Conservation (phyloP, 441 rosid species). For the Iberis amara region DNA sequence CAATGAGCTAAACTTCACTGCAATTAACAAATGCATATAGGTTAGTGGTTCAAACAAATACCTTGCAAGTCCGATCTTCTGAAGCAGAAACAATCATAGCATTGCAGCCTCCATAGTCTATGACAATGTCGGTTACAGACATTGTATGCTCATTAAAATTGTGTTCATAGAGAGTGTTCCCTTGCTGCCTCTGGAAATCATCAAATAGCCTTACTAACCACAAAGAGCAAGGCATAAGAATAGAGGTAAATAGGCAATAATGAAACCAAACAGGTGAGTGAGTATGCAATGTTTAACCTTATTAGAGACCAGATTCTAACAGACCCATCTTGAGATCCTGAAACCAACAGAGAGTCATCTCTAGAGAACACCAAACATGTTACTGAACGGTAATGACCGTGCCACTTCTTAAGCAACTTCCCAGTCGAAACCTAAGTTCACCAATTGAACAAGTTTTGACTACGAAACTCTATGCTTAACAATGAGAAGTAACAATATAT, state of each 20-base stretch:
- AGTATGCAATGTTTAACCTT: slow-evolving; percentile 34
- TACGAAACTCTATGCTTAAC: not conserved
- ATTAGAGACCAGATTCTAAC: slow-evolving; percentile 82
- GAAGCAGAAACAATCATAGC: slow-evolving; percentile 75
- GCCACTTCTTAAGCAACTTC: slow-evolving; percentile 76
- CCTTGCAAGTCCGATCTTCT: slow-evolving; percentile 86
- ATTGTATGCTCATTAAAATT: slow-evolving; percentile 56
- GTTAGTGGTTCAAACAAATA: slow-evolving; percentile 24
- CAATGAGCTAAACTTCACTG: not conserved
- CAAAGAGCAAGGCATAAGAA: slow-evolving; percentile 3
- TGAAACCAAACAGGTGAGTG: not conserved
- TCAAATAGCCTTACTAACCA: slow-evolving; percentile 60
- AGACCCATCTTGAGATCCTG: slow-evolving; percentile 78
- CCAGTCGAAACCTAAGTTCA: slow-evolving; percentile 66
- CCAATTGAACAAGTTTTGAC: slow-evolving; percentile 9
- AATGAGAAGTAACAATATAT: not conserved
- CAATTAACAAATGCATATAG: not conserved
- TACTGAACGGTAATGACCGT: slow-evolving; percentile 62
- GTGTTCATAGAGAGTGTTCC: slow-evolving; percentile 51
- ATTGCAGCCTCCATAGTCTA: slow-evolving; percentile 67
- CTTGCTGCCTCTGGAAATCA: slow-evolving; percentile 46
- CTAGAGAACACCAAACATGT: slow-evolving; percentile 76
- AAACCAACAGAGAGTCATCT: slow-evolving; percentile 65
- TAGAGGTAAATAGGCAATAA: slow-evolving; percentile 7
- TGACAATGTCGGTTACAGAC: slow-evolving; percentile 62